Evolutionary conservation across 2,329 filamentous ascomycete species (phyloP).

Genomic region (Tolypocladium endophyticum): DNA sequence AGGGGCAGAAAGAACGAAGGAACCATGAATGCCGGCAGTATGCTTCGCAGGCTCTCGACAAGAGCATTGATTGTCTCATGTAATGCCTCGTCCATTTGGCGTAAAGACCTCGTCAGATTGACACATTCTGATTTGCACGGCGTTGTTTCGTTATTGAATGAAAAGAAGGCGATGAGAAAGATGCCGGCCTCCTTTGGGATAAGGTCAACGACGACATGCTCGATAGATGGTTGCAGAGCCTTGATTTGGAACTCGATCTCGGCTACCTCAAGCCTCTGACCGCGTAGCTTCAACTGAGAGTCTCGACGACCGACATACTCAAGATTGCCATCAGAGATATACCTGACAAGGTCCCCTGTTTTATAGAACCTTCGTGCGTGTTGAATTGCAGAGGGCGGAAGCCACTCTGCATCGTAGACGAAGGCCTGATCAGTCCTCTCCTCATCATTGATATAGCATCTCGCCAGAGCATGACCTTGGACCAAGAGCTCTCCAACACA

Average conservation of each 20-base stretch:
- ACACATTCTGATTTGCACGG: too few relatives aligned
- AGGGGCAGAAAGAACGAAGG: slow-evolving; percentile 28
- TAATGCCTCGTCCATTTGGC: background rate
- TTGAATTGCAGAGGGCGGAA: background rate
- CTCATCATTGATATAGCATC: slow-evolving; percentile 11
- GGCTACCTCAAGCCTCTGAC: slow-evolving; percentile 40
- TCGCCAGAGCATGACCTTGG: slow-evolving; percentile 13
- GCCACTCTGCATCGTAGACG: slow-evolving; percentile 34
- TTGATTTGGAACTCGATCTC: slow-evolving; percentile 10
- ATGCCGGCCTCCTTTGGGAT: background rate
- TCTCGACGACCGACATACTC: slow-evolving; percentile 42
- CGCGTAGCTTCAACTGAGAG: slow-evolving; percentile 46
- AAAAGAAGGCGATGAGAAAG: background rate
- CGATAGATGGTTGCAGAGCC: background rate
- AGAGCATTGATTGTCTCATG: background rate
- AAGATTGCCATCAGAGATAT: slow-evolving; percentile 28
- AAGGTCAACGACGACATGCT: slow-evolving; percentile 4
- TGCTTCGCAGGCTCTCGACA: background rate
- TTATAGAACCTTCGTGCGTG: slow-evolving; percentile 22
- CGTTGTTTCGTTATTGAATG: too few relatives aligned
- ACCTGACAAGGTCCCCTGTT: slow-evolving; percentile 36
- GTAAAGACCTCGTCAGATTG: too few relatives aligned
- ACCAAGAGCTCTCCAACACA: slow-evolving; percentile 15
- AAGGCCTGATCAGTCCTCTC: background rate
- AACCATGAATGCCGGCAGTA: slow-evolving; percentile 27